Base-by-base conservation (phyloP, 148 eudicot genomes). In the Amaranthus cruentus region DNA sequence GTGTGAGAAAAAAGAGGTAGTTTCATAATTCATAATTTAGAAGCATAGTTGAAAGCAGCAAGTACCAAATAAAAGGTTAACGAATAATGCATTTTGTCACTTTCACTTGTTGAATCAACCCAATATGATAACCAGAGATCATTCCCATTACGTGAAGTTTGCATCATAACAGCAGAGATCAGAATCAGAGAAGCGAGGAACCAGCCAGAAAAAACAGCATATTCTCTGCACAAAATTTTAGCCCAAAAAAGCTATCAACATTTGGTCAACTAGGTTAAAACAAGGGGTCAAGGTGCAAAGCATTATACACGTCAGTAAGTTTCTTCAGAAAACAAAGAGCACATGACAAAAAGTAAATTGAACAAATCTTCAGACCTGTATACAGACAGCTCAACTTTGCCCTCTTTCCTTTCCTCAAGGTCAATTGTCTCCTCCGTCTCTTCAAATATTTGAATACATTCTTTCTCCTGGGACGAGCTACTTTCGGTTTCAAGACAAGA, bases 71-170 rank as follows among this genome's bases (percentile, higher is more conserved):
- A 93, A 77, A 90, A 90, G 72, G 86, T 81, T 57, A 85, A 76
- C 57, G 89, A 72, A 80, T 81, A 72, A 77, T 76, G 73, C 76
- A 76, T 73, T 68, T 72, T 78, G 66, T 62, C 75, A 62, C 82
- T 82, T 79, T 82, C 93, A 18, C 55, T 76, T 54, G 89, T 84
- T 53, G 89, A 79, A 76, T 94, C 98, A 76, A 94, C 98, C 97
- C 98, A 94, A 82, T 82, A 94, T 46, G 98, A 91, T 51, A 94
- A 81, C 98, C 97, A 94, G 68, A 94, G 83, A 85, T 94, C 98
- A 87, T 88, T 94, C 52, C 98, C 98, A 79, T 88, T 94, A 70
- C 97, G 91, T 18, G 96, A 89, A 66, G 90, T 90, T 94, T 94
- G 98, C 98, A 91, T 94, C 82, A 90, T 73, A 65, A 91, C 69